Percentiles rank a stretch among this genome's conserved stretches.
Conservation (phyloP, 208 protist species). For the Trypanosoma avium region DNA sequence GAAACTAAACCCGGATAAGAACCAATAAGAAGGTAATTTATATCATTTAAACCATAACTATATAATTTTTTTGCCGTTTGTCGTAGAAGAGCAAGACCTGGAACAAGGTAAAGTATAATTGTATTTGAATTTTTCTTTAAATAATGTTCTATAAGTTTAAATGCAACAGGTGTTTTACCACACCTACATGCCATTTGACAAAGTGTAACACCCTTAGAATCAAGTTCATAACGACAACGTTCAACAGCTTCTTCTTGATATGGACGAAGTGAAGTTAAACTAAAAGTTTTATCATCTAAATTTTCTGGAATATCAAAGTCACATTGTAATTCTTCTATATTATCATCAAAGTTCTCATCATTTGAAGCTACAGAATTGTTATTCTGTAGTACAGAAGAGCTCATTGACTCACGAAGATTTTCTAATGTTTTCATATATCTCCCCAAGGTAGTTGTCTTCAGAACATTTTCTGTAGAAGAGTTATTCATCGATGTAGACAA, state of each 20-base stretch:
- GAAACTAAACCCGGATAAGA: slow-evolving; percentile 45
- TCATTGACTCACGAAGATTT: slow-evolving; percentile 18
- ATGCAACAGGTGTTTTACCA: slow-evolving; percentile 79
- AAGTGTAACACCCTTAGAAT: slow-evolving; percentile 34
- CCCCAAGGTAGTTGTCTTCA: slow-evolving; percentile 7
- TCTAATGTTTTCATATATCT: slow-evolving; percentile 21
- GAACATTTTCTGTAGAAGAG: neutral
- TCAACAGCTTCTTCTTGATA: slow-evolving; percentile 72
- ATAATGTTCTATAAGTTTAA: slow-evolving; percentile 37
- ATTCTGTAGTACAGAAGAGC: neutral
- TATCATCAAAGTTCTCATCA: neutral
- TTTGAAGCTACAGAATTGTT: neutral
- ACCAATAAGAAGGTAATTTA: slow-evolving; percentile 62
- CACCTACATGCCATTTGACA: slow-evolving; percentile 85
- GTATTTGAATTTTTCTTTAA: slow-evolving; percentile 31
- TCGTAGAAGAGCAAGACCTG: slow-evolving; percentile 64
- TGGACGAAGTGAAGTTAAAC: slow-evolving; percentile 36
- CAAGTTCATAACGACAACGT: slow-evolving; percentile 42
- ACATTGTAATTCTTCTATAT: slow-evolving; percentile 4
- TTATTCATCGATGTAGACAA: neutral
- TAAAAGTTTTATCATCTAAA: slow-evolving; percentile 31
- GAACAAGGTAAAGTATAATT: slow-evolving; percentile 70
- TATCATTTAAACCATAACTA: slow-evolving; percentile 50
- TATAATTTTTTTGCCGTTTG: slow-evolving; percentile 69
- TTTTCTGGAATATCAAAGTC: slow-evolving; percentile 16